These are phyloP conservation scores for Phytophthora cryptogea DNA, from an alignment of 352 stramenopile species.

Conservation along the genomic window DNA sequence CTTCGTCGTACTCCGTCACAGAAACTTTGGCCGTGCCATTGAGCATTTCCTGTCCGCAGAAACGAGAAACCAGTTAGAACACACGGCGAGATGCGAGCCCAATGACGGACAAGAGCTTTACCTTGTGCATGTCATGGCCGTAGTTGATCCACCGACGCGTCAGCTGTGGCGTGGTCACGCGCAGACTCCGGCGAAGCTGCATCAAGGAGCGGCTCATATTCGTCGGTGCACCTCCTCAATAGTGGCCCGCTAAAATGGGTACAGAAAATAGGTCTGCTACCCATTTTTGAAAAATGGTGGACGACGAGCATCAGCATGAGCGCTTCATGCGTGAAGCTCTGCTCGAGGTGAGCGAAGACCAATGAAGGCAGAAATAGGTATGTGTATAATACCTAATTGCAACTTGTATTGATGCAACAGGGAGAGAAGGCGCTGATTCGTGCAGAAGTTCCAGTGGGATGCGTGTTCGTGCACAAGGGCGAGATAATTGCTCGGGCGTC, in stretches of 20 bases:
- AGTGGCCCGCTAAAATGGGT: conserved; percentile 8
- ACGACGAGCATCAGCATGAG: conserved; percentile 42
- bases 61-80: background rate
- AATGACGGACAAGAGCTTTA: conserved; percentile 6
- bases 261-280: background rate
- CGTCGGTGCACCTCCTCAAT: conserved; percentile 7
- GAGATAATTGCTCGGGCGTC: conserved; percentile 79
- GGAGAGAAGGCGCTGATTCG: conserved; percentile 74
- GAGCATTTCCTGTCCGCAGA: conserved; percentile 73
- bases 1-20: conserved; percentile 85
- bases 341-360: conserved; percentile 44
- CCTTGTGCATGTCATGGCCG: conserved; percentile 85
- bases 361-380: background rate
- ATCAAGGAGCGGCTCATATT: conserved; percentile 38
- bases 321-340: conserved; percentile 80
- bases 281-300: conserved; percentile 18
- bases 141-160: conserved; percentile 75
- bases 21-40: conserved; percentile 78
- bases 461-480: conserved; percentile 87
- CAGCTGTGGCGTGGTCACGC: conserved; percentile 12
- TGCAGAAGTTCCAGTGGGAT: conserved; percentile 91
- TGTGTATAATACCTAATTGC: background rate
- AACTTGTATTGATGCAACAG: conserved; percentile 34
- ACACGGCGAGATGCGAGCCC: background rate
- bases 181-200: conserved; percentile 30